Evolutionary conservation across 2,329 filamentous ascomycete genomes (phyloP).

Genomic region (Daldinia sp.): DNA sequence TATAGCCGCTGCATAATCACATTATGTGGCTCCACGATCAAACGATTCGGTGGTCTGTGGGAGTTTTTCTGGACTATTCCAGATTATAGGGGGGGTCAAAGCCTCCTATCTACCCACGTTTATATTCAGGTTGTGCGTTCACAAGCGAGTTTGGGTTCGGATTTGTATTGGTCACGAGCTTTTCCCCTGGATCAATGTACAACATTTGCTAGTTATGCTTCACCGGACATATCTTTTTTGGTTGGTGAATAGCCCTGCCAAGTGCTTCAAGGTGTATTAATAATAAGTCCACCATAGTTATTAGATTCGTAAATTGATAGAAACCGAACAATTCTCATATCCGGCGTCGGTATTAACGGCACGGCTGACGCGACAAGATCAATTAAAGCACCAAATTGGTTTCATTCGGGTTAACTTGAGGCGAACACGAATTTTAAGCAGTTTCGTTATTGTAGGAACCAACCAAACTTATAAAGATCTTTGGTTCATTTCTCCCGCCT

Average conservation of each 20-base stretch:
- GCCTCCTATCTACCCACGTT: neutral
- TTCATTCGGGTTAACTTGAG: neutral
- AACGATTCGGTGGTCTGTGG: slow-evolving; percentile 20
- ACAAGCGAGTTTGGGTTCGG: slow-evolving; percentile 1
- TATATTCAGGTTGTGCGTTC: slow-evolving; percentile 15
- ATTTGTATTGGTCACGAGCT: slow-evolving; percentile 3
- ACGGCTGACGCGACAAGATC: neutral
- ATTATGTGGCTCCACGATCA: slow-evolving; percentile 30
- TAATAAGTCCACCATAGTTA: slow-evolving; percentile 17
- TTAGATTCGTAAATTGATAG: slow-evolving; percentile 20
- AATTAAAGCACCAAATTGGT: neutral
- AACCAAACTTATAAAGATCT: slow-evolving; percentile 6
- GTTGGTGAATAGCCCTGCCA: neutral
- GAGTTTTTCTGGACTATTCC: slow-evolving; percentile 18
- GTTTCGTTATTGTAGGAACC: neutral
- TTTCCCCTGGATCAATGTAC: slow-evolving; percentile 11
- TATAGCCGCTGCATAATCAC: slow-evolving; percentile 18
- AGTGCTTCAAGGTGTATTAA: slow-evolving; percentile 14
- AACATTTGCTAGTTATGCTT: slow-evolving; percentile 4
- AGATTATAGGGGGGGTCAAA: neutral
- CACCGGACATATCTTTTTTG: slow-evolving; percentile 12
- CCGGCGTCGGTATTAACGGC: neutral
- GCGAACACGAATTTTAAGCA: neutral
- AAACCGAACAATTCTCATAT: slow-evolving; percentile 7
- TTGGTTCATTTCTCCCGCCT: slow-evolving; percentile 30